Evolutionary conservation across 148 eudicot genomes (phyloP).

Genomic region (Fagopyrum homotropicum): DNA sequence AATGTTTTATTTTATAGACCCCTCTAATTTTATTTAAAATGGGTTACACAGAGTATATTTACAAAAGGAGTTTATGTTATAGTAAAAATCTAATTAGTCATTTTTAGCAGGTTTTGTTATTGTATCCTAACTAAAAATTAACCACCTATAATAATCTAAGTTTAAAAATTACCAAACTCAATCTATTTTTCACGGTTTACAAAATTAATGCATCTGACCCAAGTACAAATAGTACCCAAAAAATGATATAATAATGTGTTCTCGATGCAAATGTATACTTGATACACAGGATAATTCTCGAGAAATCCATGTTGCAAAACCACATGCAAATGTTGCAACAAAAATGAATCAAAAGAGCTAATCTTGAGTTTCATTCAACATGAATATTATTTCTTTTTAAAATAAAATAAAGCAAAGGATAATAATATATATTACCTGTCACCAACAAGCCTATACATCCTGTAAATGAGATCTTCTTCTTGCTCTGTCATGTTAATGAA

Average conservation of each 20-base stretch:
- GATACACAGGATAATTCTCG: neutral
- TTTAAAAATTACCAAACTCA: too few relatives aligned
- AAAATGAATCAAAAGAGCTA: neutral
- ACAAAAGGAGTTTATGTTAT: too few relatives aligned
- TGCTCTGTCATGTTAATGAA: slow-evolving; percentile 22
- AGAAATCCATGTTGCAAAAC: neutral
- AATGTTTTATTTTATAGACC: too few relatives aligned
- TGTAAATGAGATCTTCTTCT: slow-evolving; percentile 22
- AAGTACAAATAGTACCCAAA: neutral
- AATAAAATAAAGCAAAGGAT: neutral
- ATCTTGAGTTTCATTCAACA: neutral
- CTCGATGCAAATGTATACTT: neutral
- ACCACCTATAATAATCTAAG: too few relatives aligned
- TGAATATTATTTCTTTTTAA: neutral
- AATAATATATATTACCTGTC: slow-evolving; percentile 17
- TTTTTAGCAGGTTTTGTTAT: too few relatives aligned
- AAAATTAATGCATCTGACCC: neutral
- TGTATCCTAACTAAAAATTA: too few relatives aligned
- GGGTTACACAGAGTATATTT: too few relatives aligned
- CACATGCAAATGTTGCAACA: slow-evolving; percentile 5
- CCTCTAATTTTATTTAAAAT: too few relatives aligned
- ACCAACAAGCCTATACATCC: slow-evolving; percentile 25
- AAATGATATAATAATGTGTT: neutral
- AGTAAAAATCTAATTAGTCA: too few relatives aligned
- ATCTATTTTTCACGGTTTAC: neutral